A percentile compares a stretch with the other conserved stretches of the same genome.
These are phyloP conservation scores for Fusarium penzigii DNA, from an alignment of 2,329 filamentous ascomycete species.

Conservation along the genomic window DNA sequence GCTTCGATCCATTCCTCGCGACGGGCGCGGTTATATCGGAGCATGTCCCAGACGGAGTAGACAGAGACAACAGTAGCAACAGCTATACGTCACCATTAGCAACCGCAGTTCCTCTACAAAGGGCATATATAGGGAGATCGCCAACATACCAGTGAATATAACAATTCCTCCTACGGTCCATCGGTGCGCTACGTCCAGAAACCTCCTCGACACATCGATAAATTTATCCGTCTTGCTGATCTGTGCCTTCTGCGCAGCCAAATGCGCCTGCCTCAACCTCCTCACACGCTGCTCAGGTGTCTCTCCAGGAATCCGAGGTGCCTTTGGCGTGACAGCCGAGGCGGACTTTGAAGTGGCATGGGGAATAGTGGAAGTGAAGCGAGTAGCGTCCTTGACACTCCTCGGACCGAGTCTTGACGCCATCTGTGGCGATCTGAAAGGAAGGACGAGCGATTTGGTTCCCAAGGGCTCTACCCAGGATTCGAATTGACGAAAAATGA, in stretches of 20 bases:
- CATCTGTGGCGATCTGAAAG: conserved; percentile 35
- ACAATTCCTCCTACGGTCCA: conserved; percentile 56
- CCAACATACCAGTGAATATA: conserved; percentile 54
- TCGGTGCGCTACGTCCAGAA: conserved; percentile 58
- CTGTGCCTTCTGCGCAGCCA: conserved; percentile 63
- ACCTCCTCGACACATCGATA: conserved; percentile 48
- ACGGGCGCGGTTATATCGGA: conserved; percentile 60
- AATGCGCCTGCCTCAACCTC: conserved; percentile 66
- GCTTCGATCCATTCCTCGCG: conserved; percentile 59
- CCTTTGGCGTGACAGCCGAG: conserved; percentile 34
- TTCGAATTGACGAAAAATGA: background rate
- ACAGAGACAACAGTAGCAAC: conserved; percentile 57
- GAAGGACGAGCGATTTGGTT: too few species aligned
- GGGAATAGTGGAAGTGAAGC: conserved; percentile 56
- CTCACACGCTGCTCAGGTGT: conserved; percentile 70
- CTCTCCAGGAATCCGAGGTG: conserved; percentile 47
- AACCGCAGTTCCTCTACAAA: background rate
- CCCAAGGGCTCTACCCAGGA: too few species aligned
- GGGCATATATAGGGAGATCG: too few species aligned
- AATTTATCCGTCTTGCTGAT: conserved; percentile 54
- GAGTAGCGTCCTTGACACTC: conserved; percentile 77
- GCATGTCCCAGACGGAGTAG: conserved; percentile 64
- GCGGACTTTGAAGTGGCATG: conserved; percentile 68
- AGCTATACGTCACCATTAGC: conserved; percentile 35
- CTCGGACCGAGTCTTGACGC: conserved; percentile 54